Base-by-base conservation (phyloP, 805 yeast species). In the Candida maris region DNA sequence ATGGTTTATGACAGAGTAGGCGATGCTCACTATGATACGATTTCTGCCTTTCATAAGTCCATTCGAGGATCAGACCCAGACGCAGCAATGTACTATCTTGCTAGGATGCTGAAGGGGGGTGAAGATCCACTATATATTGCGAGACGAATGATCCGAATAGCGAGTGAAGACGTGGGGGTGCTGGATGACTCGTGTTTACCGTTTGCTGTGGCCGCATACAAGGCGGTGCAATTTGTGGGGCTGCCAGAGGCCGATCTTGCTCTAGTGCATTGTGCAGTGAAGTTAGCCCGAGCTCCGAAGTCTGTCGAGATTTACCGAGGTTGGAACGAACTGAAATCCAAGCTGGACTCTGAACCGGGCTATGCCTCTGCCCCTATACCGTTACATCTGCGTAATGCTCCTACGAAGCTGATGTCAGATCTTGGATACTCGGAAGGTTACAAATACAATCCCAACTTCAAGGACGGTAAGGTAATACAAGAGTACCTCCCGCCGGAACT, bases 1-100 rank as follows among this genome's bases (percentile, higher is more conserved):
- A 67, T 76, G 60, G 63, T 80, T 48, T 89, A 91, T 55, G 97
- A 93, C 58, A 70, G 85, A 31, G 79, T 77, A 22, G 97, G 97
- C 1, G 98, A 93, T 49, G 77, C 79, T 4, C 98, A 93, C 58
- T 93, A 93, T 59, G 99, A 93, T 57, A 77, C 95, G 1, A 93
- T 93, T 5, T 85, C 95, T 10, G 98, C 98, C 1, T 84, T 93
- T 47, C 99, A 93, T 63, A 93, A 93, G 54, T 76, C 95, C 0
- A 75, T 93, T 0, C 70, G 99, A 39, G 99, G 99, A 0, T 74
- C 85, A 0, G 81, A 91, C 51, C 81, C 89, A 0, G 86, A 93
- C 63, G 97, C 97, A 0, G 81, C 97, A 0, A 62, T 93, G 42
- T 89, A 80, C 57, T 93, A 93, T 53, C 62, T 93, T 15, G 91